Base-by-base conservation (phyloP, 352 stramenopile genomes). In the Blastocystis sp. region DNA sequence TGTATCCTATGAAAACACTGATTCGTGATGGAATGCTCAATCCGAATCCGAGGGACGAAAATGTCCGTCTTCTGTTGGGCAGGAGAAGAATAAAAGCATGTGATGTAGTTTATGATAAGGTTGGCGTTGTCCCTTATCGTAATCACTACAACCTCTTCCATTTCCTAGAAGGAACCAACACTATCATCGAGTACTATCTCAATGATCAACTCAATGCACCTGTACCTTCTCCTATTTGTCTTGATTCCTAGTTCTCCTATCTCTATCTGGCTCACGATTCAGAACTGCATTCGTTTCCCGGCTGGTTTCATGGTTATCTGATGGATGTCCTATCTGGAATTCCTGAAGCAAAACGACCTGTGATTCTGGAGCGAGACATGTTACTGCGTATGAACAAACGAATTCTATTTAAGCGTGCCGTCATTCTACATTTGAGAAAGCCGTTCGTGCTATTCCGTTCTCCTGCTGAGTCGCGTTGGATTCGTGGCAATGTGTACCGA, bases 331-430 rank as follows among this genome's bases (percentile, higher is more conserved):
- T 56, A 0, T 7, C 5, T 7, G 5, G 14, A 14, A 17, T 56
- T 14, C 48, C 48, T 7, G 48, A 56, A 14, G 48, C 5, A 0
- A 7, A 56, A 17, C 48, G 48, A 17, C 48, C 48, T 0, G 14
- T 56, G 21, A 52, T 74, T 74, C 64, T 74, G 17, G 64, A 74
- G 34, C 64, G n/a, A n/a, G n/a, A n/a, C n/a, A n/a, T n/a, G n/a
- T n/a, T n/a, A n/a, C n/a, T n/a, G 48, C 5, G 14, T 14, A 17
- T 56, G 48, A 7, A 56, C 48, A 56, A 56, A 14, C 5, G 14
- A 14, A 56, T 56, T 56, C 5, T 56, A 14, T 56, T 56, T 14
- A 56, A 56, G 48, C 48, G 48, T 14, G 48, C 48, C 5, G 48
- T 56, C 5, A 56, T 56, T 56, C 48, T 56, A 0, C 48, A 56